phyloP scores from a whole-genome alignment of 2,329 filamentous ascomycete genomes.

The Alternaria infectoria region DNA sequence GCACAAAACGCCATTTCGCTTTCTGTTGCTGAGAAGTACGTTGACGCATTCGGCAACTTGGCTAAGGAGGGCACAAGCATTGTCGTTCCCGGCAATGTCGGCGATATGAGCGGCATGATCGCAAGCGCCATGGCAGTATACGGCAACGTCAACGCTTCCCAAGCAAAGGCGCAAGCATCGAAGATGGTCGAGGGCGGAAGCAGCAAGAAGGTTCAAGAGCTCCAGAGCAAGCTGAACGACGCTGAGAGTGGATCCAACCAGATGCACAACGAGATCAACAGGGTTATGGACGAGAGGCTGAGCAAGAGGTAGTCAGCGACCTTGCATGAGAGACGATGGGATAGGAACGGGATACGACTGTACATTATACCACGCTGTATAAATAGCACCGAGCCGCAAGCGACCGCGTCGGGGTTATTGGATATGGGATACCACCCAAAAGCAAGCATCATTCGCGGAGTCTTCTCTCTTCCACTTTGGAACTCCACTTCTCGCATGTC shows the following conservation, averaged over 20 bases:
- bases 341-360: slow-evolving; percentile 21
- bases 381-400: slow-evolving; percentile 31
- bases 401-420: slow-evolving; percentile 27
- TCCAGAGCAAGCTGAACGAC: slow-evolving; percentile 34
- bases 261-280: slow-evolving; percentile 41
- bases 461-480: slow-evolving; percentile 20
- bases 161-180: slow-evolving; percentile 71
- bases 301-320: slow-evolving; percentile 30
- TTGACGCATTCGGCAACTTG: slow-evolving; percentile 89
- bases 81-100: slow-evolving; percentile 95
- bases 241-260: slow-evolving; percentile 29
- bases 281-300: slow-evolving; percentile 45
- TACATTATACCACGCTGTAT: slow-evolving; percentile 43
- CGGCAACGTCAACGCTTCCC: slow-evolving; percentile 85
- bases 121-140: slow-evolving; percentile 95
- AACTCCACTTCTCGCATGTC: slow-evolving; percentile 21
- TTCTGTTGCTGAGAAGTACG: slow-evolving; percentile 95
- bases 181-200: slow-evolving; percentile 41
- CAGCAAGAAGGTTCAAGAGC: slow-evolving; percentile 39
- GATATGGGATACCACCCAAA: slow-evolving; percentile 19
- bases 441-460: slow-evolving; percentile 13
- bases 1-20: slow-evolving; percentile 87
- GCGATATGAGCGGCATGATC: slow-evolving; percentile 96
- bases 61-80: slow-evolving; percentile 96
- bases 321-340: not conserved